Base-by-base conservation (phyloP, 176 grass and related monocot species). In the Zoysia pacifica region DNA sequence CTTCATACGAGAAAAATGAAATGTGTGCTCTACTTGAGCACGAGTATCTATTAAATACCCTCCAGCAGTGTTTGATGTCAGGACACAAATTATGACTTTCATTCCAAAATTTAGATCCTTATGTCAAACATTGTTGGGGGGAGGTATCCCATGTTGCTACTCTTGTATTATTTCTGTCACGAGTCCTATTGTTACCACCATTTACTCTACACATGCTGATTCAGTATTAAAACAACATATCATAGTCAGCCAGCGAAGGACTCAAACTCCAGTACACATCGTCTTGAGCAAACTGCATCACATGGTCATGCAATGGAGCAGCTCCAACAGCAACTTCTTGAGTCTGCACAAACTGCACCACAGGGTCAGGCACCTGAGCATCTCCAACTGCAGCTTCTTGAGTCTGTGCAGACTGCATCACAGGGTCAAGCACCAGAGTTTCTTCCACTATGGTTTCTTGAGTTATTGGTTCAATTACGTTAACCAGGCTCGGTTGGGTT, bases 151-250 rank as follows among this genome's bases (percentile, higher is more conserved):
- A 9, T 36, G 37, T 48, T 58, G 9, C 19, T 36, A 42, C 14
- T 2, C 2, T 14, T 46, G 37, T 75, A 10, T 28, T n/a, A 66
- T 76, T 76, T 40, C 51, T 48, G 19, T n/a, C 20, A 38, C 11
- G 0, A 2, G 43, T 50, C 4, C 42, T 40, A 69, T 40, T 18
- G 19, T 67, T 59, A 60, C 18, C 15, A 12, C 67, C 41, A 75
- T 48, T 76, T 69, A 42, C 18, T 62, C 9, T 69, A 42, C 18
- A 51, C 9, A 49, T 11, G 54, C 20, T 44, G 43, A 4, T 16
- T 72, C 44, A 80, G 43, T 67, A 45, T 66, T 37, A 68, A 12
- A 67, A 19, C 35, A 35, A 35, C 77, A 69, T 81, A 78, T 6
- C 61, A 5, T 59, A 66, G 60, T 79, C 67, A 46, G 20, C 81